These are phyloP conservation scores for Zygotorulaspora chibaensis DNA, from an alignment of 805 yeast genomes.

Conservation along the genomic window DNA sequence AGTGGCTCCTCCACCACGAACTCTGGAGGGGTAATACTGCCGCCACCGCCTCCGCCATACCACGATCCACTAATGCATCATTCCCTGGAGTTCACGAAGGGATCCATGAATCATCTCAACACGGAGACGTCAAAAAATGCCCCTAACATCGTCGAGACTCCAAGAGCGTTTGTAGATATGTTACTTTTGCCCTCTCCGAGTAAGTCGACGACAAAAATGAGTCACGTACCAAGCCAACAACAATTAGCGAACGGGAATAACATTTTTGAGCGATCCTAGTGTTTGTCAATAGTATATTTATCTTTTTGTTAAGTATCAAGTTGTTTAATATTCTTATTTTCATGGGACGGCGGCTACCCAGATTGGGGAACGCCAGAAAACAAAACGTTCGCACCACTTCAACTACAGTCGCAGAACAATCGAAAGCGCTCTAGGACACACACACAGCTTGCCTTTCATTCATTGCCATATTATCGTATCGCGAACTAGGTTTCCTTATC, in stretches of 20 bases:
- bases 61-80: slow-evolving; percentile 6
- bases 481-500: too few relatives aligned
- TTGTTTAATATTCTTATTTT: not conserved
- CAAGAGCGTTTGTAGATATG: slow-evolving; percentile 27
- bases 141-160: slow-evolving; percentile 21
- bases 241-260: not conserved
- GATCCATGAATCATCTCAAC: not conserved
- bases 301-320: not conserved
- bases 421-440: too few relatives aligned
- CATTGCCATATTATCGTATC: too few relatives aligned
- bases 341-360: not conserved
- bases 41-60: slow-evolving; percentile 9
- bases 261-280: not conserved
- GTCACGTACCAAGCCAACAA: not conserved
- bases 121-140: slow-evolving; percentile 2
- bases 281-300: not conserved
- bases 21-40: slow-evolving; percentile 3
- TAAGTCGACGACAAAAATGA: slow-evolving; percentile 1
- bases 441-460: too few relatives aligned
- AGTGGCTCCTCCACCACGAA: not conserved
- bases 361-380: too few relatives aligned
- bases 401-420: too few relatives aligned
- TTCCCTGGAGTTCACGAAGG: not conserved
- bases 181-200: slow-evolving; percentile 15
- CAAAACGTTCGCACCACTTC: too few relatives aligned